Percentiles rank a stretch among this genome's conserved stretches.
Evolutionary conservation across 768 basidiomycete species (phyloP).

Genomic region (Leccinum truebloodii): DNA sequence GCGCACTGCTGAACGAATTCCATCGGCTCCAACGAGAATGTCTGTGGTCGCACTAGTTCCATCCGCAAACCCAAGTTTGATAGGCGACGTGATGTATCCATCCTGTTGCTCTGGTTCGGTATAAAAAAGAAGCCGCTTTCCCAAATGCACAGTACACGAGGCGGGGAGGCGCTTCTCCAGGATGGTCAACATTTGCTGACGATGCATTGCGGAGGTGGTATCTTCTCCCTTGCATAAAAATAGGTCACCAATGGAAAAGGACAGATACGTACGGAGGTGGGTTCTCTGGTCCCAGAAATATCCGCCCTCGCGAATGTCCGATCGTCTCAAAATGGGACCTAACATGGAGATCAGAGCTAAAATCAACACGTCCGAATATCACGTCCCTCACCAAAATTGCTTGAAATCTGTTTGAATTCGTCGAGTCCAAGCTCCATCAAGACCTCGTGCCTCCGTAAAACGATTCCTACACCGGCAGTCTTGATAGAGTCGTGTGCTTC

Average conservation of each 20-base stretch:
- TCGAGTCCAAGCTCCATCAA: conserved; percentile 45
- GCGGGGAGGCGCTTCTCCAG: conserved; percentile 21
- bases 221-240: conserved; percentile 7
- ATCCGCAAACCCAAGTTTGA: conserved; percentile 18
- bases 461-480: conserved; percentile 42
- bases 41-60: conserved; percentile 35
- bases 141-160: conserved; percentile 16
- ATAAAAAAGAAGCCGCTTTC: conserved; percentile 25
- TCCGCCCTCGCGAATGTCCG: conserved; percentile 36
- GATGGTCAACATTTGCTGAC: conserved; percentile 22
- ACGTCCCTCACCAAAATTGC: conserved; percentile 10
- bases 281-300: conserved; percentile 28
- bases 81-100: conserved; percentile 28
- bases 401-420: conserved; percentile 26
- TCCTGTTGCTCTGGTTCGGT: conserved; percentile 5
- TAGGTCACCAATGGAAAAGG: background rate
- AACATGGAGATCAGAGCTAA: background rate
- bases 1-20: conserved; percentile 36
- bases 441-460: conserved; percentile 48
- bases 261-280: conserved; percentile 18
- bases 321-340: conserved; percentile 4
- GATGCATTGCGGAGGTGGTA: conserved; percentile 21
- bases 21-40: conserved; percentile 48
- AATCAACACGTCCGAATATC: conserved; percentile 3
- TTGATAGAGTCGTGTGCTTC: conserved; percentile 44